Percentiles rank a stretch among this genome's conserved stretches.
phyloP scores from a whole-genome alignment of 768 basidiomycete species.

The Hebeloma cylindrosporum region DNA sequence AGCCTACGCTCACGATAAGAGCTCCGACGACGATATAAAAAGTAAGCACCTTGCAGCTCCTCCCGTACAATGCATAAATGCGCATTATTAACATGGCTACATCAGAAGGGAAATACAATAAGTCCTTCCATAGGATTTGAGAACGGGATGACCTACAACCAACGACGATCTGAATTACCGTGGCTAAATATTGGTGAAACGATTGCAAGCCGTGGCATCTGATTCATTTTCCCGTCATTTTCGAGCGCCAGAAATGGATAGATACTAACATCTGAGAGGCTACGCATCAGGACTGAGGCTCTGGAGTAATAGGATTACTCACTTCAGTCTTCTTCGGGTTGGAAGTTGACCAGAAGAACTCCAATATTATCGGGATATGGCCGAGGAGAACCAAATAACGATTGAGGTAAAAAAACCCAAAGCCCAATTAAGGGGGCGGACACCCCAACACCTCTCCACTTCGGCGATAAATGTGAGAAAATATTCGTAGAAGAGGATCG shows the following conservation, averaged over 20 bases:
- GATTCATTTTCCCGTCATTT: background rate
- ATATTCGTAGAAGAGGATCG: conserved; percentile 47
- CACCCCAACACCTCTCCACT: conserved; percentile 46
- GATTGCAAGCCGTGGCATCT: conserved; percentile 34
- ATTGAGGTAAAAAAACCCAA: conserved; percentile 40
- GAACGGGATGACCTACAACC: conserved; percentile 25
- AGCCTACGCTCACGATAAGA: conserved; percentile 27
- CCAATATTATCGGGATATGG: conserved; percentile 36
- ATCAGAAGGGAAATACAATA: background rate
- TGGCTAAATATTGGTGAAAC: conserved; percentile 37
- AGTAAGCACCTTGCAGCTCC: conserved; percentile 29
- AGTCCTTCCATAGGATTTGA: background rate
- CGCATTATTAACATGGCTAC: conserved; percentile 39
- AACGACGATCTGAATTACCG: conserved; percentile 34
- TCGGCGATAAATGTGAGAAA: conserved; percentile 43
- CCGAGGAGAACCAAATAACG: conserved; percentile 41
- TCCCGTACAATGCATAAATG: conserved; percentile 43
- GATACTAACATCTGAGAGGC: conserved; percentile 11
- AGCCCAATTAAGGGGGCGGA: conserved; percentile 35
- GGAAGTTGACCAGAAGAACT: conserved; percentile 33
- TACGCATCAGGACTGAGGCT: background rate
- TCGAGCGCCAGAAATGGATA: conserved; percentile 2
- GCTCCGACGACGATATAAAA: conserved; percentile 27
- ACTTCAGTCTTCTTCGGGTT: conserved; percentile 28
- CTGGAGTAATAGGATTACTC: conserved; percentile 7